These are phyloP conservation scores for Herpotrichia juniperi DNA, from an alignment of 2,329 filamentous ascomycete species.

Conservation along the genomic window DNA sequence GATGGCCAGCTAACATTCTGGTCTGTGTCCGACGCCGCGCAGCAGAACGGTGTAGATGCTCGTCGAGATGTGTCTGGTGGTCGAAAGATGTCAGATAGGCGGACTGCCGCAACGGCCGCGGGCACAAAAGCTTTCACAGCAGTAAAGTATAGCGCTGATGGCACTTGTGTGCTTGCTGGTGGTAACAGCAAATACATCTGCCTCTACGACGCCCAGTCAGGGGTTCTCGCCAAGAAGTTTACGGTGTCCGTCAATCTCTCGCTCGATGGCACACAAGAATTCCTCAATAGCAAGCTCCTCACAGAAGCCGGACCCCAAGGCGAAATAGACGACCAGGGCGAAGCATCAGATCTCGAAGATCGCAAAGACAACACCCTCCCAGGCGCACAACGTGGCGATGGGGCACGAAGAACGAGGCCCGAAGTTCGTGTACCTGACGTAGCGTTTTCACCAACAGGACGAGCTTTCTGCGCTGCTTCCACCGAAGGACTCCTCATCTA, in stretches of 20 bases:
- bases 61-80: slow-evolving; percentile 92
- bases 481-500: slow-evolving; percentile 95
- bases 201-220: slow-evolving; percentile 91
- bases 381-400: slow-evolving; percentile 86
- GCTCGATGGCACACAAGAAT: slow-evolving; percentile 93
- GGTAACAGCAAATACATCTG: slow-evolving; percentile 99
- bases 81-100: slow-evolving; percentile 82
- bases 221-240: slow-evolving; percentile 91
- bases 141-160: slow-evolving; percentile 90
- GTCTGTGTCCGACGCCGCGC: slow-evolving; percentile 85
- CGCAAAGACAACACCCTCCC: slow-evolving; percentile 80
- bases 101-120: slow-evolving; percentile 87
- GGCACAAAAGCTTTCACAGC: slow-evolving; percentile 90
- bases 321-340: slow-evolving; percentile 86
- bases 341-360: slow-evolving; percentile 87
- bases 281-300: slow-evolving; percentile 88
- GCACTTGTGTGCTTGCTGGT: slow-evolving; percentile 84
- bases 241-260: slow-evolving; percentile 97
- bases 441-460: slow-evolving; percentile 85
- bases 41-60: slow-evolving; percentile 85
- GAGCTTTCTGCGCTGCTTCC: slow-evolving; percentile 90
- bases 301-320: slow-evolving; percentile 87
- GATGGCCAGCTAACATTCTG: slow-evolving; percentile 96
- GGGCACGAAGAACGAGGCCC: slow-evolving; percentile 76
- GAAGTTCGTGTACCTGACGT: slow-evolving; percentile 86